Evolutionary conservation across 805 yeast genomes (phyloP).

Genomic region (Wickerhamiella sorbophila): DNA sequence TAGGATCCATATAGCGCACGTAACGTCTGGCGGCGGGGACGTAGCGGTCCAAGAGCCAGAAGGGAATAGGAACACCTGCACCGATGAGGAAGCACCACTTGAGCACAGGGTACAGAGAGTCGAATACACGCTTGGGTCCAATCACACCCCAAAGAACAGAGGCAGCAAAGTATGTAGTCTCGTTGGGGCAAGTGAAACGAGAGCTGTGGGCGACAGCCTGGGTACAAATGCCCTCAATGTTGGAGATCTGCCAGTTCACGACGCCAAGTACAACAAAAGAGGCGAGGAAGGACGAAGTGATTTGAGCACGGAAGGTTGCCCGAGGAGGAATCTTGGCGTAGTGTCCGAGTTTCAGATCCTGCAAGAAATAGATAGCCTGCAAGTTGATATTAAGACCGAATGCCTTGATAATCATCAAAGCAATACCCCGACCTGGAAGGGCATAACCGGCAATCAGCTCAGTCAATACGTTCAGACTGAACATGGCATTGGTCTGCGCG

Average conservation of each 20-base stretch:
- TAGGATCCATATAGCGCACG: conserved; percentile 32
- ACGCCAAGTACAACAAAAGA: conserved; percentile 30
- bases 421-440: conserved; percentile 48
- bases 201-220: conserved; percentile 25
- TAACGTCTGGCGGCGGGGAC: conserved; percentile 31
- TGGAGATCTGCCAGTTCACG: conserved; percentile 30
- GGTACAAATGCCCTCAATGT: conserved; percentile 32
- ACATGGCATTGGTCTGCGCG: conserved; percentile 42
- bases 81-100: conserved; percentile 56
- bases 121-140: conserved; percentile 40
- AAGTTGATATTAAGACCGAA: conserved; percentile 48
- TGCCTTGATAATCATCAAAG: conserved; percentile 46
- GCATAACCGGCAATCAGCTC: conserved; percentile 55
- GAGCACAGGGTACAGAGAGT: conserved; percentile 44
- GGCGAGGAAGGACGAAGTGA: conserved; percentile 30
- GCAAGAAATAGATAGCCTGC: conserved; percentile 41
- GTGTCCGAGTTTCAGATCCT: conserved; percentile 39
- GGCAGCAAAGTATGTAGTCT: conserved; percentile 33
- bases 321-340: conserved; percentile 31
- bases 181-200: conserved; percentile 30
- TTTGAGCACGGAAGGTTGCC: conserved; percentile 28
- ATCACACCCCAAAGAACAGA: conserved; percentile 45
- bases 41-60: conserved; percentile 9
- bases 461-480: conserved; percentile 49
- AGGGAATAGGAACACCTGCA: conserved; percentile 16